phyloP scores from a whole-genome alignment of 805 yeast genomes.

The Kodamaea nitidulidarum region DNA sequence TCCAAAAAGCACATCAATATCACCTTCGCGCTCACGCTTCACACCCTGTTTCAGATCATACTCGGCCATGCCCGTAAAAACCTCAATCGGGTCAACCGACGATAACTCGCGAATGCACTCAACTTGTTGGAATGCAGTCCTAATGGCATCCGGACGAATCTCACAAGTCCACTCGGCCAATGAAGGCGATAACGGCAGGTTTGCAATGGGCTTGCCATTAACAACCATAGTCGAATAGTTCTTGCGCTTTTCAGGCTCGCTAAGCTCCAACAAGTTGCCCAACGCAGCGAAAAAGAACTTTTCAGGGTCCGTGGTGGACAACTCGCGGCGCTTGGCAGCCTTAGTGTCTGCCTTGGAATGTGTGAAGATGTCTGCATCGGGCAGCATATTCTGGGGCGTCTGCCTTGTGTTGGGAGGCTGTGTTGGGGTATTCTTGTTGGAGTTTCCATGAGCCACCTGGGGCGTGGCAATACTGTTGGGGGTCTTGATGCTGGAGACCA shows the following conservation, averaged over 20 bases:
- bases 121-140: conserved; percentile 45
- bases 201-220: conserved; percentile 14
- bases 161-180: conserved; percentile 40
- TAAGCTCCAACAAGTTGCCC: conserved; percentile 46
- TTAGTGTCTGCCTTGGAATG: conserved; percentile 35
- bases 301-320: conserved; percentile 44
- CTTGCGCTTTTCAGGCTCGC: conserved; percentile 26
- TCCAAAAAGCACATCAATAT: conserved; percentile 32
- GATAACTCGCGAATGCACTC: conserved; percentile 33
- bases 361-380: conserved; percentile 20
- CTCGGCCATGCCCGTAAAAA: conserved; percentile 2
- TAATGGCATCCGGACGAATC: conserved; percentile 42
- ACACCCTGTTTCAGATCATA: conserved; percentile 4
- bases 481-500: conserved; percentile 39
- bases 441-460: conserved; percentile 29
- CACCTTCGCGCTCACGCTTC: conserved; percentile 15
- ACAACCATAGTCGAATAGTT: conserved; percentile 20
- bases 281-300: conserved; percentile 48
- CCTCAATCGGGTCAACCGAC: conserved; percentile 14
- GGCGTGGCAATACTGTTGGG: conserved; percentile 44
- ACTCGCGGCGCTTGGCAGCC: conserved; percentile 43
- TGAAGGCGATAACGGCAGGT: conserved; percentile 39
- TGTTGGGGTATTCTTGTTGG: conserved; percentile 40
- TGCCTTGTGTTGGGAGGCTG: conserved; percentile 30
- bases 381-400: conserved; percentile 4